Base-by-base conservation (phyloP, 352 stramenopile species). In the Globisporangium takayamanum region DNA sequence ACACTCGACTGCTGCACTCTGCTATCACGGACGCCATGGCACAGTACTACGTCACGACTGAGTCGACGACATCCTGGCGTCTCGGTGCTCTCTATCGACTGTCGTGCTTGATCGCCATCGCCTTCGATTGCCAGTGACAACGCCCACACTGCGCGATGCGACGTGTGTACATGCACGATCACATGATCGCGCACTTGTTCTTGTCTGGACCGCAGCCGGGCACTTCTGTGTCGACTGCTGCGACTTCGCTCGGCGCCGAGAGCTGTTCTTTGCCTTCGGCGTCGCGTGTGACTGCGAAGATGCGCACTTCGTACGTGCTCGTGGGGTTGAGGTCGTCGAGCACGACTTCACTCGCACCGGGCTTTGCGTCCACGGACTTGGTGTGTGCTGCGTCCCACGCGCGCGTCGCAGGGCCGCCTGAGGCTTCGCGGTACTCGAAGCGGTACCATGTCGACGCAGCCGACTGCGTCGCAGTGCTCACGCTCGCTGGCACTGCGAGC, bases 301-400 rank as follows among this genome's bases (percentile, higher is more conserved):
- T 69, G 48, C 86, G 84, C 58, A 95, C 79, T 60, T 95, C 78
- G 68, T 95, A 95, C 47, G 86, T 88, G 76, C 84, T 89, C 46
- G 86, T 94, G 28, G 86, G 86, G 72, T 92, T 92, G 15, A 95
- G 70, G 54, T 95, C 86, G 65, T 95, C 84, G 53, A 95, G 72
- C 62, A 89, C 28, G 50, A 91, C 75, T 30, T 80, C 69, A 4
- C 58, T 64, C 5, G 75, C 78, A 7, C 71, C 70, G 0, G 67
- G 30, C 44, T 73, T 55, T 15, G 72, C 67, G 55, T 90, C 74
- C 42, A 90, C 60, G 18, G 50, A 56, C 48, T 75, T 65, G 20
- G 53, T 18, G 42, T 33, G 14, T 11, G 42, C 15, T 22, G 36
- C 7, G 10, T 37, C 26, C 53, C 53, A 59, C 5, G 67, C 65